Conservation (phyloP, 1,139 yeast genomes). For the Yamadazyma triangularis region DNA sequence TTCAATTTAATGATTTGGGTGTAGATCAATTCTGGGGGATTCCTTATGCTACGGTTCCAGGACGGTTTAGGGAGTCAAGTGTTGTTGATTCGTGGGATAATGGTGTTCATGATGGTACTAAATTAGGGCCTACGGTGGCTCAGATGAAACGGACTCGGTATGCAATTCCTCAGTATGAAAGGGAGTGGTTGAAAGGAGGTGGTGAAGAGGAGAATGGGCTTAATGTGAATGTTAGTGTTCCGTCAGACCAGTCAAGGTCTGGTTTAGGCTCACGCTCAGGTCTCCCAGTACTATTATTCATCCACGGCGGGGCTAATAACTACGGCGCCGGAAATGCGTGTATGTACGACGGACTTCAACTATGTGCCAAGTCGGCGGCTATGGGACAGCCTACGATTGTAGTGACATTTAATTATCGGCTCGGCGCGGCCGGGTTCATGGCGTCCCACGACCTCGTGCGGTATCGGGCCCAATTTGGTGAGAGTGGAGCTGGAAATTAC, state of each 20-base stretch:
- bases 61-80: constrained; percentile 10
- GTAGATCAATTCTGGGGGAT: constrained; percentile 8
- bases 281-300: constrained; percentile 12
- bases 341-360: constrained; percentile 10
- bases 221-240: constrained; percentile 4
- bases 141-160: constrained; percentile 9
- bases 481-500: constrained; percentile 6
- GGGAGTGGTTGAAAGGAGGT: constrained; percentile 4
- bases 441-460: constrained; percentile 5
- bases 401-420: constrained; percentile 6
- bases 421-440: constrained; percentile 7
- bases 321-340: constrained; percentile 10
- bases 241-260: constrained; percentile 1
- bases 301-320: constrained; percentile 13
- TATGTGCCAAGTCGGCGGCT: constrained; percentile 7
- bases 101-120: constrained; percentile 7
- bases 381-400: constrained; percentile 7
- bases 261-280: too few species aligned
- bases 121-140: constrained; percentile 7
- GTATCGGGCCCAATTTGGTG: constrained; percentile 5
- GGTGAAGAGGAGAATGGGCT: constrained; percentile 4
- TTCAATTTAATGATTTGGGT: constrained; percentile 4
- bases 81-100: constrained; percentile 6
- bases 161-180: constrained; percentile 8
- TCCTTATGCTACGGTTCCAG: constrained; percentile 11